Base-by-base conservation (phyloP, 2,329 filamentous ascomycete species). In the Curvularia spicifera region DNA sequence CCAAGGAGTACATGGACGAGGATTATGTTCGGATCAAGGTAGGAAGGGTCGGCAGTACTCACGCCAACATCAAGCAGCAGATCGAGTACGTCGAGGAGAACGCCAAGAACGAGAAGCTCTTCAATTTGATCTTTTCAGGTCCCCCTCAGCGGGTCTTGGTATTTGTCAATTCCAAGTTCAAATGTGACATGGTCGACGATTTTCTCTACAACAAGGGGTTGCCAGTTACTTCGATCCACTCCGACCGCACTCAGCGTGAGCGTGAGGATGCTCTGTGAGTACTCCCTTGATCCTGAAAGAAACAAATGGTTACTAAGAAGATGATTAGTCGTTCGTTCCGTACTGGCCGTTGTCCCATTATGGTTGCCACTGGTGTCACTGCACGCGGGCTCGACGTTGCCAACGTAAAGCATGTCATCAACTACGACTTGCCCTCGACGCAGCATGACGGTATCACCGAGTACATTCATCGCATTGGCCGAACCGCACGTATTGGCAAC, bases 391-490 rank as follows among this genome's bases (percentile, higher is more conserved):
- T 97, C 33, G 93, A 98, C 67, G 89, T 97, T 35, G 86, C 86
- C 57, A 92, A 95, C 64, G 89, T 98, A 5, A 87, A 89, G 81
- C 92, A 97, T 64, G 90, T 99, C 59, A 89, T 99, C 83, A 98
- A 99, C 79, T 98, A 88, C 68, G 93, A 98, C 60, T 81, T 98
- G 1, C 94, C 94, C 0, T 87, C 83, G 5, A 78, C 82, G 43
- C 81, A 87, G 0, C 84, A 94, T 67, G 93, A 92, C n/a, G 94
- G 93, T 2, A 96, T 97, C 55, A 88, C 91, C 48, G 95, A 98
- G 75, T 99, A 98, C 69, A 88, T 90, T 26, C 95, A 99, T 73
- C 91, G 95, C 12, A 98, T 98, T 73, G 95, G 95, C 61, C 93
- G 95, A 60, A 99, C 95, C 66, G 95, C 91, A 53, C 91, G 95